Percentiles rank a stretch among this genome's conserved stretches.
Conservation (phyloP, 805 yeast genomes). For the Kluyveromyces nonfermentans region DNA sequence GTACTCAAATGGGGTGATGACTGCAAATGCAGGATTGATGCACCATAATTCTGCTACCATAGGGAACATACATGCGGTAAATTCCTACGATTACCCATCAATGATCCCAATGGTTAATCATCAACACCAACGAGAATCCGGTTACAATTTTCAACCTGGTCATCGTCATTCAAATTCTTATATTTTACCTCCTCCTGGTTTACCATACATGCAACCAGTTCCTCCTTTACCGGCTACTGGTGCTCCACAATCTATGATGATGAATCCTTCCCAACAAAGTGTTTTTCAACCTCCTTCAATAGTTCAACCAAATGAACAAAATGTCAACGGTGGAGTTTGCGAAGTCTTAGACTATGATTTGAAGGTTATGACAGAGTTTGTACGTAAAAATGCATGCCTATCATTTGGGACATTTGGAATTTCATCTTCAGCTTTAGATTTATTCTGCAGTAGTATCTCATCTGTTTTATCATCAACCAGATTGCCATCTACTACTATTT, state of each 20-base stretch:
- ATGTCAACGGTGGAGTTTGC: slow-evolving; percentile 60
- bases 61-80: background rate
- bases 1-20: slow-evolving; percentile 3
- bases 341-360: slow-evolving; percentile 74
- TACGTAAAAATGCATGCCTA: slow-evolving; percentile 64
- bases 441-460: slow-evolving; percentile 50
- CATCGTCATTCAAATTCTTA: slow-evolving; percentile 9
- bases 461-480: slow-evolving; percentile 80
- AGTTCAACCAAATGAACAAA: slow-evolving; percentile 7
- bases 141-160: background rate
- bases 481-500: slow-evolving; percentile 71
- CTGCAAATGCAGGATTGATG: background rate
- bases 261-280: slow-evolving; percentile 7
- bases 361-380: slow-evolving; percentile 67
- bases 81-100: background rate
- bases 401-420: slow-evolving; percentile 44
- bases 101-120: background rate
- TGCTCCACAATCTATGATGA: background rate
- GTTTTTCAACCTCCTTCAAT: slow-evolving; percentile 10
- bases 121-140: slow-evolving; percentile 4
- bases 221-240: slow-evolving; percentile 1
- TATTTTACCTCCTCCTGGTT: slow-evolving; percentile 18
- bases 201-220: slow-evolving; percentile 9
- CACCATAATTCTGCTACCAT: slow-evolving; percentile 1
- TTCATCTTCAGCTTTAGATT: slow-evolving; percentile 17